Evolutionary conservation across 1,139 yeast species (phyloP).

Genomic region (Blastobotrys aristatus): DNA sequence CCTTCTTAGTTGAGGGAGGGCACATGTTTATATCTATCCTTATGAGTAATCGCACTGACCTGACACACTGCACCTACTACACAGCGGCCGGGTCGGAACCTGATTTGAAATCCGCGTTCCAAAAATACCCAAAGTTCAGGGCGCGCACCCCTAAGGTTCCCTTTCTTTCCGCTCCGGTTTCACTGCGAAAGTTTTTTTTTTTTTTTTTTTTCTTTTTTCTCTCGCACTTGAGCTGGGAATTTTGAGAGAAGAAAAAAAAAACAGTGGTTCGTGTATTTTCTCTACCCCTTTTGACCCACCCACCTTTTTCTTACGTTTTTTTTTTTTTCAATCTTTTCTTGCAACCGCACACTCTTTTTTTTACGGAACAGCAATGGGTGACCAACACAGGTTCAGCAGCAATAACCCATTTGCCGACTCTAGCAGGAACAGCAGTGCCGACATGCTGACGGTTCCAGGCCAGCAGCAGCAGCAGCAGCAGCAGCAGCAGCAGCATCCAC

Average conservation of each 20-base stretch:
- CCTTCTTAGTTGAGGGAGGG: neutral
- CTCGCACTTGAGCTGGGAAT: neutral
- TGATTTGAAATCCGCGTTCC: too few relatives aligned
- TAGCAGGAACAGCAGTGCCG: too few relatives aligned
- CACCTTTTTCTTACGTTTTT: neutral
- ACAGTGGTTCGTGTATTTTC: neutral
- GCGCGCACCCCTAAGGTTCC: too few relatives aligned
- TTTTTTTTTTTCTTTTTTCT: slow-evolving; percentile 1
- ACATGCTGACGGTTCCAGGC: neutral
- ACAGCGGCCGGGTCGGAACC: too few relatives aligned
- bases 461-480: slow-evolving; percentile 1
- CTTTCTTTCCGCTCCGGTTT: too few relatives aligned
- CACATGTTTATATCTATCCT: too few relatives aligned
- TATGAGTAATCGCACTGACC: too few relatives aligned
- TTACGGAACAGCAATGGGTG: neutral
- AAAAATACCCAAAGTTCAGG: too few relatives aligned
- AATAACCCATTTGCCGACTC: neutral
- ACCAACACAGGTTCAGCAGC: neutral
- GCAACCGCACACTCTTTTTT: neutral
- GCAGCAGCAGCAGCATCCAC: slow-evolving; percentile 15
- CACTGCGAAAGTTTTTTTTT: too few relatives aligned
- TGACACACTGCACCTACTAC: too few relatives aligned
- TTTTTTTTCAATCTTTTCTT: too few relatives aligned
- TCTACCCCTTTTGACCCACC: neutral
- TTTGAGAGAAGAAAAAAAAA: neutral